These are phyloP conservation scores for Lentinus brumalis DNA, from an alignment of 768 basidiomycete genomes.

Conservation along the genomic window DNA sequence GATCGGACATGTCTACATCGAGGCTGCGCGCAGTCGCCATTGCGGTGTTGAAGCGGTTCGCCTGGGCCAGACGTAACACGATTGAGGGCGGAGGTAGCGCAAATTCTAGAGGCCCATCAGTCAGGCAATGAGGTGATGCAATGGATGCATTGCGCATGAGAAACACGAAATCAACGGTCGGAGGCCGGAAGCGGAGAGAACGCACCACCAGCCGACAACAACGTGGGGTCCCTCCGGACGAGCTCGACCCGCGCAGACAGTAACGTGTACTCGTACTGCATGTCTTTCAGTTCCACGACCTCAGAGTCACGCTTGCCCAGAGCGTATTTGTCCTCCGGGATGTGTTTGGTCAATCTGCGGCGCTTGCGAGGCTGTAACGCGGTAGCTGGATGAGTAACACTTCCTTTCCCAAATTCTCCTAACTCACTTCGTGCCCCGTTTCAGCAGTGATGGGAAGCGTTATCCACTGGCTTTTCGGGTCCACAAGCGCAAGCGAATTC, in stretches of 20 bases:
- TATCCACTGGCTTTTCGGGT: slow-evolving; percentile 83
- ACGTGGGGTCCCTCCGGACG: slow-evolving; percentile 62
- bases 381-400: slow-evolving; percentile 11
- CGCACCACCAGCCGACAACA: slow-evolving; percentile 69
- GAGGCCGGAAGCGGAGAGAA: slow-evolving; percentile 11
- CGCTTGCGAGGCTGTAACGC: slow-evolving; percentile 62
- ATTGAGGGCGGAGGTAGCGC: slow-evolving; percentile 60
- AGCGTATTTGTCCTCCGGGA: slow-evolving; percentile 75
- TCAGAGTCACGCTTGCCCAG: slow-evolving; percentile 69
- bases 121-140: background rate
- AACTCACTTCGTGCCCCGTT: slow-evolving; percentile 47
- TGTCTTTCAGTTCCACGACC: slow-evolving; percentile 77
- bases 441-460: slow-evolving; percentile 58
- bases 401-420: slow-evolving; percentile 16
- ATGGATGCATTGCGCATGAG: background rate
- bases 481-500: slow-evolving; percentile 84
- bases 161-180: slow-evolving; percentile 1
- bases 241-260: slow-evolving; percentile 79
- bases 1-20: slow-evolving; percentile 82
- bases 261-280: slow-evolving; percentile 76
- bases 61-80: slow-evolving; percentile 76
- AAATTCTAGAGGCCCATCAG: slow-evolving; percentile 39
- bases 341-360: slow-evolving; percentile 67
- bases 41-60: slow-evolving; percentile 78
- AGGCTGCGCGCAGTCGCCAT: slow-evolving; percentile 75